Evolutionary conservation across 179 eudicot genomes (phyloP).

Genomic region (Beta corolliflora): DNA sequence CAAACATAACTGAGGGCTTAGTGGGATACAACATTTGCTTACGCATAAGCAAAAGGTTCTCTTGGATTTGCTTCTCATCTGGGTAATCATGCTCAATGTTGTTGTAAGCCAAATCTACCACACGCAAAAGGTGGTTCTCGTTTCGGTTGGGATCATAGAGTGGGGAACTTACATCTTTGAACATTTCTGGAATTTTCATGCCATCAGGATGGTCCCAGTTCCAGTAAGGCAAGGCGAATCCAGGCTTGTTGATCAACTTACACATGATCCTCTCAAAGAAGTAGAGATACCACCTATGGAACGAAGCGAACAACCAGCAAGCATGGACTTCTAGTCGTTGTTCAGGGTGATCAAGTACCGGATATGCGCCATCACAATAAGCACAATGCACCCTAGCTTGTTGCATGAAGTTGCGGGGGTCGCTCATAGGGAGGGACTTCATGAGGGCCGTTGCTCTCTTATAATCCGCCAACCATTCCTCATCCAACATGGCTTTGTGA

Average conservation of each 20-base stretch:
- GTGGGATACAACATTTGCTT: too few relatives aligned
- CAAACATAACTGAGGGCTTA: neutral
- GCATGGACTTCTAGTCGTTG: neutral
- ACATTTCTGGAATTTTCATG: slow-evolving; percentile 15
- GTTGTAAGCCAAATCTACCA: neutral
- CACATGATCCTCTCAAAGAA: slow-evolving; percentile 24
- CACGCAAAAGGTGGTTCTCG: neutral
- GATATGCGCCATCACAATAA: slow-evolving; percentile 26
- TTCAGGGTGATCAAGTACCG: neutral
- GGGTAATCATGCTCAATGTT: neutral
- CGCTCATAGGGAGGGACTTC: slow-evolving; percentile 10
- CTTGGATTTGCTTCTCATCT: neutral
- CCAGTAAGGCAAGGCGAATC: slow-evolving; percentile 21
- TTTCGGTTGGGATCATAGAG: slow-evolving; percentile 1
- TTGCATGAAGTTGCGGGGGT: slow-evolving; percentile 14
- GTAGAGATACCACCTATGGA: slow-evolving; percentile 24
- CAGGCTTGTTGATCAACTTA: slow-evolving; percentile 3
- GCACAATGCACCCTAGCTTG: slow-evolving; percentile 26
- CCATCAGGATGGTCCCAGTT: too few relatives aligned
- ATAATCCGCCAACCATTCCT: neutral
- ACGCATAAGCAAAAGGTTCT: slow-evolving; percentile 10
- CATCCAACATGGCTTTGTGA: slow-evolving; percentile 5
- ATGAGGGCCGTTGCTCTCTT: neutral
- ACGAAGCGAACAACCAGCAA: slow-evolving; percentile 17
- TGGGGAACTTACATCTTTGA: neutral